Base-by-base conservation (phyloP, 129 eudicot species). In the Flaveria robusta region DNA sequence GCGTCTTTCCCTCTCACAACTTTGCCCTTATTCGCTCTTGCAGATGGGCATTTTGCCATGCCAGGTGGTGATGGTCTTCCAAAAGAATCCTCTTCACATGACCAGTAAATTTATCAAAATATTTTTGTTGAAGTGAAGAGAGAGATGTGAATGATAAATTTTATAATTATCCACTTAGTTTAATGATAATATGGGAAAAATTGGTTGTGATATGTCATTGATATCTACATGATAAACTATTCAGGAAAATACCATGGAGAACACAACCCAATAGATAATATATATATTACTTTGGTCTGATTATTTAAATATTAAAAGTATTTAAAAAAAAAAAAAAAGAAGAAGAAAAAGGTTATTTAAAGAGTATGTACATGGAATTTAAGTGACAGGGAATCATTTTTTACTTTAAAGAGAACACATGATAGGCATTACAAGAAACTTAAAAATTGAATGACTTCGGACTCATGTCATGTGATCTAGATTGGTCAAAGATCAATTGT, bases 351-450 rank as follows among this genome's bases (percentile, higher is more conserved):
- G 50, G 56, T 18, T 76, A 50, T 76, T 49, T 66, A 14, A 37
- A 46, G 62, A 76, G 22, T 66, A 66, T n/a, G 42, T 54, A 22
- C 74, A 76, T 66, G 67, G 55, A 54, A 66, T 55, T 76, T 34
- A 51, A 42, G 50, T 76, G 74, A 76, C 80, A 76, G 79, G 79
- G 80, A 76, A 76, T 76, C 73, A 66, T 66, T 71, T 34, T 51
- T 76, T 66, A 50, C 54, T 66, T 76, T 76, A 47, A 75, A 39
- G 79, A 47, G 65, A 76, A 66, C 80, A 76, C 80, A 66, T 76
- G 80, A 76, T 23, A 63, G 41, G 74, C 80, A 76, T 68, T 59
- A 77, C 43, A 27, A 77, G 34, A 41, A 66, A 52, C 42, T 51
- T 24, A 55, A 58, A 60, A 27, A 19, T 66, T 45, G 39, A 71